Base-by-base conservation (phyloP, 2,329 filamentous ascomycete genomes). In the Dichotomopilus funicola region DNA sequence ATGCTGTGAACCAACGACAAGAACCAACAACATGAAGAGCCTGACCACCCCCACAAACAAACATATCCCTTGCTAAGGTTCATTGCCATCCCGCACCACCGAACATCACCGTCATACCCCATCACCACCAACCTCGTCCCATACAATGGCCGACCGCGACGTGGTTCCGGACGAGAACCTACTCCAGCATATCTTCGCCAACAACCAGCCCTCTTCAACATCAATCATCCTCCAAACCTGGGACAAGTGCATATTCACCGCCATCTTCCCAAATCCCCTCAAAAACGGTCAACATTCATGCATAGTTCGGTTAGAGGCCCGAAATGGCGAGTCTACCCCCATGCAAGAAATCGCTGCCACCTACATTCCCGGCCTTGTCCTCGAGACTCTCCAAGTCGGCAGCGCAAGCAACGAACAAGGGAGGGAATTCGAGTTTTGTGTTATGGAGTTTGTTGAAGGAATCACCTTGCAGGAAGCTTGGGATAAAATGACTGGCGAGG, bases 201-300 rank as follows among this genome's bases (percentile, higher is more conserved):
- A 40, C 36, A 40, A 40, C 10, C 47, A 49, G 11, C 47, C 47
- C n/a, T 38, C 47, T 4, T 49, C 47, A 4, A 37, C 33, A 10
- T 40, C 35, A 5, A 27, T 49, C 13, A 40, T 49, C 8, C 47
- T 49, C 36, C 35, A 40, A 11, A 31, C 31, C 36, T 49, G 47
- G 47, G 47, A 49, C 47, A 49, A 49, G 36, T 49, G 47, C 7
- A 27, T 49, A 5, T 49, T 49, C 47, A 40, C 19, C 6, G 47
- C 47, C 12, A 11, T 27, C 19, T 27, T 27, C 19, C 19, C 19
- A 27, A 27, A 27, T 27, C 19, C 19, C 19, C 19, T 27, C 19
- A 27, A 27, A 27, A 27, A 27, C 19, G 19, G 19, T 27, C 19
- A 27, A 27, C 19, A 27, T 27, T 27, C 19, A 27, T 27, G 19